Evolutionary conservation across 1,139 yeast genomes (phyloP).

Genomic region (Debaryomyces singareniensis): DNA sequence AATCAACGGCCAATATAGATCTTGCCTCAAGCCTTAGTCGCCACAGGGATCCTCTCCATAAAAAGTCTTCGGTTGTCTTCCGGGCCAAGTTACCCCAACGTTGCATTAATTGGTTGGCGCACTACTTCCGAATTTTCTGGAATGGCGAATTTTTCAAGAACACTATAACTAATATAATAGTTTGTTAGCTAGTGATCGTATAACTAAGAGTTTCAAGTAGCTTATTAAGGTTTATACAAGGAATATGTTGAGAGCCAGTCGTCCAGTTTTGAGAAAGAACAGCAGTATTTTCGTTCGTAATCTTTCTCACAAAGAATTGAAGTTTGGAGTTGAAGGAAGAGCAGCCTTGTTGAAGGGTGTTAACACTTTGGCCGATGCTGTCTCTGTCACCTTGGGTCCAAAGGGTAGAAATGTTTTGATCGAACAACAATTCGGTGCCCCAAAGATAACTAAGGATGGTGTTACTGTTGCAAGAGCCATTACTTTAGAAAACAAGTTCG

Average conservation of each 20-base stretch:
- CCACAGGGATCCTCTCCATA: too few relatives aligned
- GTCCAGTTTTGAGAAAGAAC: conserved; percentile 40
- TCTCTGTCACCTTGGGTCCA: conserved; percentile 95
- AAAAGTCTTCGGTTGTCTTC: too few relatives aligned
- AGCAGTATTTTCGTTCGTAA: conserved; percentile 44
- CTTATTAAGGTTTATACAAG: conserved; percentile 1
- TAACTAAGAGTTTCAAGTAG: too few relatives aligned
- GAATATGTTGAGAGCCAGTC: conserved; percentile 51
- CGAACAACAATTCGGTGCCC: conserved; percentile 95
- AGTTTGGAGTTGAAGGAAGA: conserved; percentile 98
- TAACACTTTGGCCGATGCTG: conserved; percentile 94
- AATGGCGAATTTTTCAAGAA: conserved; percentile 1
- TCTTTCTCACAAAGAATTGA: conserved; percentile 87
- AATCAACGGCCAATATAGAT: too few relatives aligned
- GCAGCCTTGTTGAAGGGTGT: conserved; percentile 96
- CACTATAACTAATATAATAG: too few relatives aligned
- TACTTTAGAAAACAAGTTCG: conserved; percentile 84
- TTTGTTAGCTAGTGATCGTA: too few relatives aligned
- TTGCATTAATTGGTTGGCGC: background rate
- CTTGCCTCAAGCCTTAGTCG: too few relatives aligned
- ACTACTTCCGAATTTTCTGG: conserved; percentile 4
- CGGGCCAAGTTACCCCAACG: too few relatives aligned
- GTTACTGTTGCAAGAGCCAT: conserved; percentile 95
- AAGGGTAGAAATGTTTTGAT: conserved; percentile 97
- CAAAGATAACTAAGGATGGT: conserved; percentile 99